Percentiles rank a stretch among this genome's conserved stretches.
Evolutionary conservation across 1,284 basidiomycete species (phyloP).

Genomic region (Sporisorium graminicola): DNA sequence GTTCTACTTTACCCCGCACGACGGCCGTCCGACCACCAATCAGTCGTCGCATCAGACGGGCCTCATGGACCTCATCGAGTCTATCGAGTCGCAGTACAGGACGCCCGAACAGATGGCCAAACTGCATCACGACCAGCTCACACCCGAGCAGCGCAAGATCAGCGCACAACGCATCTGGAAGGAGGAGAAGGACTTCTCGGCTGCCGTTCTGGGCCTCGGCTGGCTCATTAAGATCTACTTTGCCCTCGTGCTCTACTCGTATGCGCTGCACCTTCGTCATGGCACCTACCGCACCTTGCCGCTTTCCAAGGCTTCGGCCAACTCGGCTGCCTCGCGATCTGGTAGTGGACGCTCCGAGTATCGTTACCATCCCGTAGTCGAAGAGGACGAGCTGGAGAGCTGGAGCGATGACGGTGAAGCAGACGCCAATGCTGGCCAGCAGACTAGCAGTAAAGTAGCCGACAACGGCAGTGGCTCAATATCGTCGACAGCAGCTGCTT

Average conservation of each 20-base stretch:
- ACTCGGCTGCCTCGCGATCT: conserved; percentile 69
- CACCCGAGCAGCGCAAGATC: conserved; percentile 69
- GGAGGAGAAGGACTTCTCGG: conserved; percentile 85
- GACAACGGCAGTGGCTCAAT: conserved; percentile 15
- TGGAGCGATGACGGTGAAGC: conserved; percentile 62
- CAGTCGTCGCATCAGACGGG: conserved; percentile 64
- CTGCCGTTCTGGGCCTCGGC: conserved; percentile 81
- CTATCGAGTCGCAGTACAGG: conserved; percentile 63
- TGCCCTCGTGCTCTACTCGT: conserved; percentile 89
- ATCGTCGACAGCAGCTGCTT: conserved; percentile 2
- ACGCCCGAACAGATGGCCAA: conserved; percentile 59
- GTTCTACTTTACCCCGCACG: conserved; percentile 92
- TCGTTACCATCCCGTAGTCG: conserved; percentile 51
- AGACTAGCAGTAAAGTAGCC: not conserved
- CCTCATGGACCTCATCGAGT: conserved; percentile 68
- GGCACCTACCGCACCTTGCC: conserved; percentile 89
- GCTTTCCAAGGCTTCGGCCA: conserved; percentile 73
- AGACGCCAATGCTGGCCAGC: conserved; percentile 1
- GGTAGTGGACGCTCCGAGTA: conserved; percentile 50
- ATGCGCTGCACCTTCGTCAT: conserved; percentile 89
- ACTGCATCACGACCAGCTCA: conserved; percentile 63
- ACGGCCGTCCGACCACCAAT: conserved; percentile 72
- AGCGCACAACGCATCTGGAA: conserved; percentile 78
- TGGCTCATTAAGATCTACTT: conserved; percentile 97
- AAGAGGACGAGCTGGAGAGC: conserved; percentile 53